Evolutionary conservation across 345 rosid species (phyloP), one percentile per base, ranked within the genome.

Genomic region (Lepidium sativum): DNA sequence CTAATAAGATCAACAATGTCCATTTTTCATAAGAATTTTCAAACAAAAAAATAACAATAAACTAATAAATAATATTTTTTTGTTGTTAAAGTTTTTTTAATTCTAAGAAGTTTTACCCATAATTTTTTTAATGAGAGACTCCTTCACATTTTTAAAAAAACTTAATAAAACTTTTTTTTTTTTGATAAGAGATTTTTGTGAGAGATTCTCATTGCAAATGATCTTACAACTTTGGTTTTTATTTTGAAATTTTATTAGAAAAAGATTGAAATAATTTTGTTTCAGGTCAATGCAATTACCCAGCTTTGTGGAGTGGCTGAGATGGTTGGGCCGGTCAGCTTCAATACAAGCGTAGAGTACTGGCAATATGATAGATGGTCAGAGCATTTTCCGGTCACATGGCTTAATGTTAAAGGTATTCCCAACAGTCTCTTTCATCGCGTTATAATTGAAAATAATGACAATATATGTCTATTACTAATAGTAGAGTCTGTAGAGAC

Each of bases 321-420:
- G 82, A 90, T 90, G 95, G 73, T 84, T 43, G 97, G 97, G 54
- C 82, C 87, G 27, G 92, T 90, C 50, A 92, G 87, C 75, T 90
- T 90, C 37, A 72, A 81, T 73, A 87, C 80, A 80, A 90, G 78
- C 47, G 83, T 84, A 38, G 92, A 87, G 51, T 87, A 85, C 78
- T 90, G 92, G 97, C 88, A 85, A 73, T 92, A 87, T 61, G 87
- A 90, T 79, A 85, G 88, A 79, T 90, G 97, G 97, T 70, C 83
- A 69, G 92, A 95, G 48, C 86, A 83, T 67, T 87, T 89, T 76
- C 89, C 88, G 8, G 88, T 89, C 65, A 81, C 73, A 80, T 89
- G 97, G 97, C 86, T 81, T 69, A 68, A 85, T 18, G 82, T 87
- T 38, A 90, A 87, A 75, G 95, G 85, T 77, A 87, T 87, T 14